Evolutionary conservation across 148 eudicot species (phyloP).

Genomic region (Cornus suecica): DNA sequence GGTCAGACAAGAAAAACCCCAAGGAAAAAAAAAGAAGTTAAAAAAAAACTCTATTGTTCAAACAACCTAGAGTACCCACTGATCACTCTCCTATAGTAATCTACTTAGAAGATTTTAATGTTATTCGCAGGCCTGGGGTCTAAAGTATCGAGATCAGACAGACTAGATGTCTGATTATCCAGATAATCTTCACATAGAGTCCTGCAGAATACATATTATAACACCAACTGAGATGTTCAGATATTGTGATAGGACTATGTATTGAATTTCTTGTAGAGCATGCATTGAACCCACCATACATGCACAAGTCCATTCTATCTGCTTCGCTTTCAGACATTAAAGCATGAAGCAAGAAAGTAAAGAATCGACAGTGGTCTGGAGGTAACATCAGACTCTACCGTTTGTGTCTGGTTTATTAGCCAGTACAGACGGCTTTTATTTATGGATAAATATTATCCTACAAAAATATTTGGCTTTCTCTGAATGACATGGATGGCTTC

Average conservation of each 20-base stretch:
- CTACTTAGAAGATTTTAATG: too few relatives aligned
- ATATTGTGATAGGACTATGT: neutral
- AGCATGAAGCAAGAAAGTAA: neutral
- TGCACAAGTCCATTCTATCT: neutral
- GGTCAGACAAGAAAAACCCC: neutral
- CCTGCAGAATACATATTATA: neutral
- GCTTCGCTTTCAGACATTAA: neutral
- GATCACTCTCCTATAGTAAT: too few relatives aligned
- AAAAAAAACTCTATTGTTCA: neutral
- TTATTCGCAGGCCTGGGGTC: too few relatives aligned
- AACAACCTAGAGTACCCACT: too few relatives aligned
- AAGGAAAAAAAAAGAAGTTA: too few relatives aligned
- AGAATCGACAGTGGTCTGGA: neutral
- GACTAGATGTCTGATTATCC: neutral
- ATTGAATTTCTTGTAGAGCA: neutral
- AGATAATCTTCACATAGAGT: neutral
- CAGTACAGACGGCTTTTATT: neutral
- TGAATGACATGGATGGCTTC: neutral
- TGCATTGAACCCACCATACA: neutral
- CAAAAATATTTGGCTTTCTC: neutral
- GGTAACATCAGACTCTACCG: neutral
- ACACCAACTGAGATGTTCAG: neutral
- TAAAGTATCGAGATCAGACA: too few relatives aligned
- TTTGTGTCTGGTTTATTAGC: neutral
- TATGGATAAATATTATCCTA: too few relatives aligned